Conservation (phyloP, 768 basidiomycete genomes). For the Dendrothele bispora region DNA sequence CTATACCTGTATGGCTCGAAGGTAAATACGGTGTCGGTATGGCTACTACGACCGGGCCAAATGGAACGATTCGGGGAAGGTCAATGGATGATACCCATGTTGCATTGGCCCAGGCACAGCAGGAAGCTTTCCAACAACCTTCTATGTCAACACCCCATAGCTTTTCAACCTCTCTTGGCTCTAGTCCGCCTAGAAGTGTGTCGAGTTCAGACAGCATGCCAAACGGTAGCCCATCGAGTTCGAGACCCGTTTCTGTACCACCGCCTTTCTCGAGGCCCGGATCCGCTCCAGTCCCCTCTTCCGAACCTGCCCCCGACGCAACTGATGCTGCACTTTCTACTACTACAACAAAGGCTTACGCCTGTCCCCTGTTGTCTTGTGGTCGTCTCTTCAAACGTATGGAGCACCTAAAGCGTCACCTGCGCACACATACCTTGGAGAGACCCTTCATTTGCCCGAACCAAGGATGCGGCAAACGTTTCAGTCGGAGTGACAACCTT, state of each 20-base stretch:
- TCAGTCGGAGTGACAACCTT: constrained; percentile 88
- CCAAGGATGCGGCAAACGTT: constrained; percentile 69
- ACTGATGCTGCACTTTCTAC: not conserved
- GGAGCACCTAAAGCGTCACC: constrained; percentile 87
- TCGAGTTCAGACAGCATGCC: too few relatives aligned
- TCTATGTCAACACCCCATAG: too few relatives aligned
- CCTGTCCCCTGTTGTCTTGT: constrained; percentile 84
- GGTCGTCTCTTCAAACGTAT: constrained; percentile 86
- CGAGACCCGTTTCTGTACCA: not conserved
- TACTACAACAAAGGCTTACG: constrained; percentile 48
- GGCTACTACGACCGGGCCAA: not conserved
- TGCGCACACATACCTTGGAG: constrained; percentile 89
- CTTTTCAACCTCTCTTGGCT: too few relatives aligned
- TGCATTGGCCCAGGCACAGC: not conserved
- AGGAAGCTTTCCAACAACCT: too few relatives aligned
- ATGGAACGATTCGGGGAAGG: not conserved
- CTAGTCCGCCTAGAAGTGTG: too few relatives aligned
- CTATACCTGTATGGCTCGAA: constrained; percentile 3
- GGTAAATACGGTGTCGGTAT: constrained; percentile 3
- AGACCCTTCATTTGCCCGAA: constrained; percentile 71
- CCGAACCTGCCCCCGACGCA: not conserved
- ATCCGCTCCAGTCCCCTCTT: not conserved
- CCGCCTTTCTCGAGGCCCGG: not conserved
- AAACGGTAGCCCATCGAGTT: too few relatives aligned
- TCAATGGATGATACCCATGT: not conserved